Conservation (phyloP, 2,329 filamentous ascomycete species). For the Colletotrichum tropicale region DNA sequence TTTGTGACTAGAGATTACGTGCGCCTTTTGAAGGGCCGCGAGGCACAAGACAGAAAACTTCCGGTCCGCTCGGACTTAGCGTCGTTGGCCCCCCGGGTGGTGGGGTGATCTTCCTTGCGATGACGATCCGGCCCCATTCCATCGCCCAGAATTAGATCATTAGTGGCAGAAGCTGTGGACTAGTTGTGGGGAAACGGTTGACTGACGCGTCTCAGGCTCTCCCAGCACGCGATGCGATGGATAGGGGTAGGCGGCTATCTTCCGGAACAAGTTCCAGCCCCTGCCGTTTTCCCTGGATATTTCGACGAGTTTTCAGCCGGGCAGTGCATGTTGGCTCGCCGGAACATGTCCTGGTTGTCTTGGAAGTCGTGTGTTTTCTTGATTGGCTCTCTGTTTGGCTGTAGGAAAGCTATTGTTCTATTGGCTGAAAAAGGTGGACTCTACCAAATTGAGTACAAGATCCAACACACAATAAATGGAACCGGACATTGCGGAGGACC, state of each 20-base stretch:
- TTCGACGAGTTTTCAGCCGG: background rate
- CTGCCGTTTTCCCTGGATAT: background rate
- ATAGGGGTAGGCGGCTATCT: background rate
- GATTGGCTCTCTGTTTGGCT: background rate
- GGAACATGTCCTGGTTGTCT: background rate
- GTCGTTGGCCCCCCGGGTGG: background rate
- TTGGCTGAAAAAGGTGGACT: background rate
- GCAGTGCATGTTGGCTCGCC: background rate
- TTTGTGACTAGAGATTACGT: background rate
- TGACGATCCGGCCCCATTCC: constrained; percentile 6
- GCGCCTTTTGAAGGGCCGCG: background rate
- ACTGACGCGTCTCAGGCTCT: constrained; percentile 9
- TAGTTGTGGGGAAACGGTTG: background rate
- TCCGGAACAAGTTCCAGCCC: background rate
- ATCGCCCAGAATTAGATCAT: background rate
- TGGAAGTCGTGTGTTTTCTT: background rate
- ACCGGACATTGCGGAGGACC: background rate
- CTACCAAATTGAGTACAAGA: background rate
- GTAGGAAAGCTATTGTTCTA: background rate
- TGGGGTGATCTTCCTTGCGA: constrained; percentile 12
- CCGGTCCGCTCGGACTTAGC: background rate
- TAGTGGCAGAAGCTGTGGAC: background rate
- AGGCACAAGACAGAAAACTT: background rate
- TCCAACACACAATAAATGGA: background rate
- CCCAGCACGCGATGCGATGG: background rate